Evolutionary conservation across 2,329 filamentous ascomycete genomes (phyloP).

Genomic region (Ophiostoma australiae): DNA sequence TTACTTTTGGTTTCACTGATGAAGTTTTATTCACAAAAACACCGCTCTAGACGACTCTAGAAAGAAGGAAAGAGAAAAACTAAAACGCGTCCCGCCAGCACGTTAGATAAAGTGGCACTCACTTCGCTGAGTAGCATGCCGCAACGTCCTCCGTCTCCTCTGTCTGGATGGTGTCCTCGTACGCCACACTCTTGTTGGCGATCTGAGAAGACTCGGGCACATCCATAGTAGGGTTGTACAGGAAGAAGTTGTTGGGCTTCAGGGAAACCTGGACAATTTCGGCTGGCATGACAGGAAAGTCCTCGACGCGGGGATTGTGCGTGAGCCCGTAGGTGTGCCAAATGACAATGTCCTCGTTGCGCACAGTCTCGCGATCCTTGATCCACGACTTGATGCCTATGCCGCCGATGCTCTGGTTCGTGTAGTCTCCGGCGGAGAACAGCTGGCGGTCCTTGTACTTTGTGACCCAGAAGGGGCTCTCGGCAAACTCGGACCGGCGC

Average conservation of each 20-base stretch:
- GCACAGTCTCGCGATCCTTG: constrained; percentile 17
- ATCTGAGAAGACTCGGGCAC: constrained; percentile 24
- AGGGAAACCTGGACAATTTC: constrained; percentile 24
- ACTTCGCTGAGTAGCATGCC: background rate
- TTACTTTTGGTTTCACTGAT: too few relatives aligned
- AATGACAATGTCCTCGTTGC: constrained; percentile 56
- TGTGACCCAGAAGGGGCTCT: constrained; percentile 44
- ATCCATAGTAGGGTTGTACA: constrained; percentile 23
- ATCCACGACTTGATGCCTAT: background rate
- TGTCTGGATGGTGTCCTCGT: background rate
- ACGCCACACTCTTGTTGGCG: constrained; percentile 22
- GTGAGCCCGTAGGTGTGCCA: constrained; percentile 58
- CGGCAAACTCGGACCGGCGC: constrained; percentile 40
- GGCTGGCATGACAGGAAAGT: constrained; percentile 66
- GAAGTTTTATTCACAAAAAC: too few relatives aligned
- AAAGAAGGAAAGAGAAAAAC: background rate
- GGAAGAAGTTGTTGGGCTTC: constrained; percentile 25
- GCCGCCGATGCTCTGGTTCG: constrained; percentile 30
- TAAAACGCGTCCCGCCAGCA: background rate
- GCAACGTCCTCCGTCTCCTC: background rate
- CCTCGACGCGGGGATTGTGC: constrained; percentile 59
- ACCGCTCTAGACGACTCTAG: too few relatives aligned
- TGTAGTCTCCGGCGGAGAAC: constrained; percentile 41
- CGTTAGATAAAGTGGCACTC: background rate
- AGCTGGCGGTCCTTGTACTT: constrained; percentile 41